Evolutionary conservation across 306 rosid species (phyloP).

Genomic region (Phaseolus lunatus): DNA sequence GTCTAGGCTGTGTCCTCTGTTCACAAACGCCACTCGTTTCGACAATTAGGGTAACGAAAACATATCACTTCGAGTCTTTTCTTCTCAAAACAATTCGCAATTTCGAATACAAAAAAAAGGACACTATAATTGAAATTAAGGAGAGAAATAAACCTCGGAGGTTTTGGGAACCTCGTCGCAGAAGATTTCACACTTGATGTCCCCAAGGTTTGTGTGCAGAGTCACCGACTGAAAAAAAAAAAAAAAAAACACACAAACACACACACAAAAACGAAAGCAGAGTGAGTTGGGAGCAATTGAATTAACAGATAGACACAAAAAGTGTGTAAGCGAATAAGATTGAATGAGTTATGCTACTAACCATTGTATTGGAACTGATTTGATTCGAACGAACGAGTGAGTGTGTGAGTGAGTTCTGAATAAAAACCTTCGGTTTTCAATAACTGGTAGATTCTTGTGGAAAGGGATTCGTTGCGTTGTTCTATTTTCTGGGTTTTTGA

Average conservation of each 20-base stretch:
- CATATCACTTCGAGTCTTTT: background rate
- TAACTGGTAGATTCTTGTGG: slow-evolving; percentile 11
- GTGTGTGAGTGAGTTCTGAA: background rate
- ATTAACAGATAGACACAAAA: background rate
- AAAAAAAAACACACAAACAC: no score
- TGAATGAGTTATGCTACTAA: slow-evolving; percentile 14
- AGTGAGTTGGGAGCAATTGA: background rate
- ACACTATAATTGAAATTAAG: background rate
- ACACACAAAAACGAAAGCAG: background rate
- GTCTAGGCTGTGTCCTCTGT: background rate
- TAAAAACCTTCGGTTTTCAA: background rate
- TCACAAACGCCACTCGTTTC: background rate
- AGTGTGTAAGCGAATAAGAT: background rate
- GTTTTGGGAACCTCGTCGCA: slow-evolving; percentile 93
- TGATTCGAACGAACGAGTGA: slow-evolving; percentile 3
- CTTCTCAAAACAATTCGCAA: background rate
- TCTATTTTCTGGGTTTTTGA: no score
- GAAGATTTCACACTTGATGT: slow-evolving; percentile 91
- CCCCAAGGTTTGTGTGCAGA: slow-evolving; percentile 94
- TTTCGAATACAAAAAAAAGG: background rate
- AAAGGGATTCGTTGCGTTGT: background rate
- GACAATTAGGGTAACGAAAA: background rate
- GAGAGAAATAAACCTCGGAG: slow-evolving; percentile 63
- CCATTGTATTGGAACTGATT: slow-evolving; percentile 32
- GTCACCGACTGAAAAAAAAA: slow-evolving; percentile 71